Evolutionary conservation across 2,329 filamentous ascomycete species (phyloP).

Genomic region (Diplodia mutila): DNA sequence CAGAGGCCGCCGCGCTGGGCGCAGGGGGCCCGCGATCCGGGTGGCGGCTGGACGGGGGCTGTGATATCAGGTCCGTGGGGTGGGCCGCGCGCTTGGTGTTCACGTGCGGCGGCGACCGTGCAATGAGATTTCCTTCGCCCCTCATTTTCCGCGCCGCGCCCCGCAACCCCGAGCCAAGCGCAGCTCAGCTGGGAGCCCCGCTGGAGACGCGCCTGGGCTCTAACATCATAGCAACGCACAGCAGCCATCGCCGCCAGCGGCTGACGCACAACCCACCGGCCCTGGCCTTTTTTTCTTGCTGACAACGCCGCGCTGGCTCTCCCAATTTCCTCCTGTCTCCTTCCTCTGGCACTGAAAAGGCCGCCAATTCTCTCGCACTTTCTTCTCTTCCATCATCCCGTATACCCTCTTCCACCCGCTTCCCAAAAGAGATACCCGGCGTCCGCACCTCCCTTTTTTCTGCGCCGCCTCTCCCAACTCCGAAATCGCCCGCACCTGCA

Average conservation of each 20-base stretch:
- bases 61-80: slow-evolving; percentile 11
- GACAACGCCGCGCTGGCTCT: slow-evolving; percentile 11
- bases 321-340: slow-evolving; percentile 22
- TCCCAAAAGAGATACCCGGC: slow-evolving; percentile 2
- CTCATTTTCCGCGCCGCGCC: slow-evolving; percentile 21
- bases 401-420: neutral
- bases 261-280: slow-evolving; percentile 20
- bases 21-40: neutral
- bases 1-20: neutral
- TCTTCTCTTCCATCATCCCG: neutral
- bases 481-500: slow-evolving; percentile 15
- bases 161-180: slow-evolving; percentile 21
- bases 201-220: slow-evolving; percentile 20
- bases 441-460: neutral
- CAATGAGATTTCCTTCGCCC: slow-evolving; percentile 17
- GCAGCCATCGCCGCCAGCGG: slow-evolving; percentile 1
- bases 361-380: neutral
- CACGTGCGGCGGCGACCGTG: slow-evolving; percentile 11
- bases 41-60: slow-evolving; percentile 7
- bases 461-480: neutral
- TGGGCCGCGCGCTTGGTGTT: neutral
- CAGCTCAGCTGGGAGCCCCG: slow-evolving; percentile 15
- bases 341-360: slow-evolving; percentile 7
- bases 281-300: slow-evolving; percentile 21
- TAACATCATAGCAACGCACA: slow-evolving; percentile 20